Conservation (phyloP, 805 yeast genomes). For the Nakazawaea laoshanensis region DNA sequence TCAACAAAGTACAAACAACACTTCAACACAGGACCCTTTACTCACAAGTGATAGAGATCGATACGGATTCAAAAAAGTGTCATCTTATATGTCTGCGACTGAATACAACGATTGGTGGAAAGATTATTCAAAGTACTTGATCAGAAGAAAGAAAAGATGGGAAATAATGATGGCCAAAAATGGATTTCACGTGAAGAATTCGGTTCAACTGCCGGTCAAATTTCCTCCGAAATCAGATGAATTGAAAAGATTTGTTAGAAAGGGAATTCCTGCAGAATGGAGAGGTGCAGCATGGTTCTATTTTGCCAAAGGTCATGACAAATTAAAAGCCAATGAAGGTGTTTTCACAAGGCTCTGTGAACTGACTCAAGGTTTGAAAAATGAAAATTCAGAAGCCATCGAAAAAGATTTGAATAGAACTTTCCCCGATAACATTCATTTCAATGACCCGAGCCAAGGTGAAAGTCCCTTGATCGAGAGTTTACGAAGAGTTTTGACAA, state of each 20-base stretch:
- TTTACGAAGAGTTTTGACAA: conserved; percentile 70
- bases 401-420: conserved; percentile 92
- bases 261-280: conserved; percentile 97
- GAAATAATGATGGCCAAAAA: conserved; percentile 49
- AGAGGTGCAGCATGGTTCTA: conserved; percentile 96
- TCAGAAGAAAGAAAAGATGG: conserved; percentile 75
- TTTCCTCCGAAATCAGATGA: conserved; percentile 78
- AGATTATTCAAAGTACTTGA: conserved; percentile 53
- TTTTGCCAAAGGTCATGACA: conserved; percentile 71
- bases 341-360: conserved; percentile 62
- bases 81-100: conserved; percentile 38
- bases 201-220: conserved; percentile 38
- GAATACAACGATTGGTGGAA: conserved; percentile 73
- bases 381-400: conserved; percentile 81
- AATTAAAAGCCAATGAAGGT: conserved; percentile 60
- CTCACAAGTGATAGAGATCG: conserved; percentile 44
- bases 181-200: conserved; percentile 46
- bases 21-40: conserved; percentile 8
- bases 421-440: conserved; percentile 86
- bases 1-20: conserved; percentile 2
- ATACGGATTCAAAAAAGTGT: conserved; percentile 79
- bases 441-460: conserved; percentile 36
- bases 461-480: conserved; percentile 66
- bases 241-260: conserved; percentile 71
- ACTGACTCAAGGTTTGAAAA: conserved; percentile 44